Base-by-base conservation (phyloP, 1,284 basidiomycete genomes). In the Meripilus lineatus region DNA sequence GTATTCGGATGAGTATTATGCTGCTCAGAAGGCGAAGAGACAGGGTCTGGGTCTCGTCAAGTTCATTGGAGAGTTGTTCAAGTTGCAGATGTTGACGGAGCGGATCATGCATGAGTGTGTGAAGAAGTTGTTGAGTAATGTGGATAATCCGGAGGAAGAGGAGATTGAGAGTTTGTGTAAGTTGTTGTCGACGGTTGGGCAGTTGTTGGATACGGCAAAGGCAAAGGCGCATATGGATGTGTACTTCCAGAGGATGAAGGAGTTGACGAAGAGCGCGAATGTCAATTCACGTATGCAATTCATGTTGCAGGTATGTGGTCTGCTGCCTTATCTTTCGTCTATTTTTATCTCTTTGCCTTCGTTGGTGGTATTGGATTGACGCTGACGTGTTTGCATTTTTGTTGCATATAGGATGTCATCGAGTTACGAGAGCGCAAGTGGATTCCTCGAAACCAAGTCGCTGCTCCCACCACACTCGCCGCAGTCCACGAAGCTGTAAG, bases 21-120 rank as follows among this genome's bases (percentile, higher is more conserved):
- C 88, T 40, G 90, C 89, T 15, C 88, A 94, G 65, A 97, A 97
- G 74, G 93, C 93, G 35, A 97, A 97, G 75, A 90, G 94, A 52
- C 88, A 91, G 53, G 93, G 94, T 65, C 84, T 98, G 20, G 95
- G 95, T 75, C 79, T 98, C 50, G 91, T 98, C 65, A 90, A 90
- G 64, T 96, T 99, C 71, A 96, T 98, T 53, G 94, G 95, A 58
- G 94, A 98, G 71, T 74, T 98, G 46, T 98, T 93, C 85, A 97
- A 97, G 73, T 74, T 97, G 30, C 85, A 87, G 66, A 95, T 96
- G 90, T 72, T 96, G 44, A 92, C 89, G 36, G 89, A 92, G 67
- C 81, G 89, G 53, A 94, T 95, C 68, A 97, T 99, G 86, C 89
- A 93, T 67, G 84, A 92, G 61, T 98, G 94, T 72, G 84, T 98